Base-by-base conservation (phyloP, 139 green algal species). In the Chlorella vulgaris region DNA sequence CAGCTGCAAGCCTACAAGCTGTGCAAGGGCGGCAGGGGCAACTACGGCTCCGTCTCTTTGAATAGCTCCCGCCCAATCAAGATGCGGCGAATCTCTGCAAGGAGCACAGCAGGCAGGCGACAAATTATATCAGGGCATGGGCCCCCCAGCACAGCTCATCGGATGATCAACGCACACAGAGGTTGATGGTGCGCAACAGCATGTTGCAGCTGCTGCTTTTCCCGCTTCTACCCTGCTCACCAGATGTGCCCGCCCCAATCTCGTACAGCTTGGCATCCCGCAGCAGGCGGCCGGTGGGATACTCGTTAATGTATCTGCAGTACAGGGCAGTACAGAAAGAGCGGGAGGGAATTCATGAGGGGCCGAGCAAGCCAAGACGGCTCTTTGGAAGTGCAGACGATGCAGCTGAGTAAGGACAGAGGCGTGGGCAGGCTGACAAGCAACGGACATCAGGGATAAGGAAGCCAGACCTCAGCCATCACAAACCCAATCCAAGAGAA, bases 231-330 rank as follows among this genome's bases (percentile, higher is more conserved):
- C n/a, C n/a, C n/a, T n/a, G 31, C 66, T 7, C 73, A 79, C 73
- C 73, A 28, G 69, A 91, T 0, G 91, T 98, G 15, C 94, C 94
- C 13, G 95, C 95, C 0, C 95, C 95, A 47, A 98, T 98, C 84
- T 98, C 96, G 81, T 98, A 98, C 69, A 98, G 88, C 89, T 98
- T 98, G 29, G 95, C 95, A 66, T 98, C 95, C 0, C 95, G 90
- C 84, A 98, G 88, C 36, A 98, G 60, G 15, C 95, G 87, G 0
- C 94, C 95, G 0, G 95, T 97, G 2, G 94, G 89, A 65, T 97
- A 98, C 69, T 98, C 95, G 63, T 96, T 96, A 65, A 95, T 92
- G 86, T 98, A 98, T 18, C 78, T 83, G 66, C 66, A 33, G 13
- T 35, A 35, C 3, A 6, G 3, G 2, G 8, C n/a, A 21, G 43